Base-by-base conservation (phyloP, 805 yeast genomes). In the Hanseniaspora vineae region DNA sequence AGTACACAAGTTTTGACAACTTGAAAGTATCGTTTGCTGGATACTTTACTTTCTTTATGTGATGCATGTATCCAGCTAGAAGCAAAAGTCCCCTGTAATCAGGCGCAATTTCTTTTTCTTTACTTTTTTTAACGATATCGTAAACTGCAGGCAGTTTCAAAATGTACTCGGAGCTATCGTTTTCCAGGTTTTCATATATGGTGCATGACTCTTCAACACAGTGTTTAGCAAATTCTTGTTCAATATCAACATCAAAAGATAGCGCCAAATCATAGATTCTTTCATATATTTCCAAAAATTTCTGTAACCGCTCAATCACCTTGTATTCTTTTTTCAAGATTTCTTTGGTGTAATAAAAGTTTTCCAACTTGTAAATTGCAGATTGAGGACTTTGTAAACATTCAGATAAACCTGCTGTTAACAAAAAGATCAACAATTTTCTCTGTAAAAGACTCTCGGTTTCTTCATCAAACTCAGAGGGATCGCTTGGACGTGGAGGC, bases 161-260 rank as follows among this genome's bases (percentile, higher is more conserved):
- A 1, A 67, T 56, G 12, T 63, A 65, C 44, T 67, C 65, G 17
- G 58, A 55, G 44, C 66, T 59, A 19, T 58, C 63, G 5, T 53
- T 47, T 10, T 62, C 65, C 39, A 62, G 42, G 11, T 60, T 55
- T 6, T 55, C 55, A 44, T 82, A 76, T 2, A 81, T 56, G 2
- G 59, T 55, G 40, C 60, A 62, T 1, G 80, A 62, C 33, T 68
- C 68, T 2, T 58, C 54, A 9, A 70, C 57, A 56, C 56, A 61
- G 1, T 55, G 18, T 2, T 65, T 53, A 2, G 54, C 51, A 42
- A 81, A 71, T 19, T 63, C 61, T 1, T 56, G 55, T n/a, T 63
- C 64, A 12, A 79, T 64, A 46, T 81, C 77, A 46, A 86, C 57
- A 61, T 89, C 97, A 62, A 75, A 76, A 3, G 92, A 77, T 32